Evolutionary conservation across 495 filamentous ascomycete genomes (phyloP), one percentile per base, ranked within the genome.

Genomic region (Podospora appendiculata): DNA sequence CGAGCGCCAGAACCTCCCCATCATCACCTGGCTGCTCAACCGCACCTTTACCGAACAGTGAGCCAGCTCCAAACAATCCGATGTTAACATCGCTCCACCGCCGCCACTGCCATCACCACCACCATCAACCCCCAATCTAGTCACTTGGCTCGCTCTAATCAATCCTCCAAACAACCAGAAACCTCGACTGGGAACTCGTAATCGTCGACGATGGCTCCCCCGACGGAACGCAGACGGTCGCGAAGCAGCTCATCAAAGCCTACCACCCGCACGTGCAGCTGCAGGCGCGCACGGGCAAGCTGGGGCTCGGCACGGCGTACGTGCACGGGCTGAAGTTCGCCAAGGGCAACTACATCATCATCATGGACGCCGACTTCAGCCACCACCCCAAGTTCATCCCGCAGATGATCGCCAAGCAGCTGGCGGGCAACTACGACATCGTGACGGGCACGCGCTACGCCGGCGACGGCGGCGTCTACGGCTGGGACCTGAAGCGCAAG

Each of bases 281-380:
- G 47, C 86, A 89, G 68, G 77, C 90, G 17, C 91, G 93, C 56
- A 78, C 86, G 17, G 94, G 93, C 54, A 97, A 98, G 75, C 87
- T 98, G 40, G 94, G 94, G 14, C 83, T 98, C 25, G 93, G 93
- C 51, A 97, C 93, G 3, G 93, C 94, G 9, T 98, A 98, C 74
- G 87, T 97, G 41, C 91, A 98, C 68, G 93, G 93, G 40, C 77
- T 97, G 48, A 77, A 91, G 63, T 95, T 83, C 65, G 85, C 76
- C 36, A 88, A 83, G 18, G 93, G 93, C 56, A 96, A 90, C 77
- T 97, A 81, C 69, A 86, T 98, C 53, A 88, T 98, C 76, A 98
- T 98, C 78, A 97, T 98, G 93, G 93, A 98, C 75, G 93, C 93
- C 70, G 93, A 98, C 71, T 98, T 98, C 82, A 88, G 82, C 64